phyloP scores from a whole-genome alignment of 495 filamentous ascomycete species.

The Stereocaulon alpinum region DNA sequence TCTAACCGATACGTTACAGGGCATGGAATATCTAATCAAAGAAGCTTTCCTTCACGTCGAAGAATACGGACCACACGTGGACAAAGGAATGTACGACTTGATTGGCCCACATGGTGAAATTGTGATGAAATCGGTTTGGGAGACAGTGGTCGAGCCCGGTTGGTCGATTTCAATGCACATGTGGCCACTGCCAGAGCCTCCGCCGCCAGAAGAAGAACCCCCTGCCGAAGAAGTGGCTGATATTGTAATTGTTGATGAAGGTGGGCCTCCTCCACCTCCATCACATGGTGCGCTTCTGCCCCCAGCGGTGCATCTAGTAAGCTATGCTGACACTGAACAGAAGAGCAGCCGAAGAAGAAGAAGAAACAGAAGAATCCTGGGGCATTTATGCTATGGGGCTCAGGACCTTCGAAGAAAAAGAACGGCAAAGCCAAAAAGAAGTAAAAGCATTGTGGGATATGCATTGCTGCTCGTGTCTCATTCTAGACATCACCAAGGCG shows the following conservation, averaged over 20 bases:
- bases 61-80: slow-evolving; percentile 70
- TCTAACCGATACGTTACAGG: slow-evolving; percentile 35
- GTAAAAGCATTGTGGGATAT: neutral
- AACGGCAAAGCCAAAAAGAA: slow-evolving; percentile 19
- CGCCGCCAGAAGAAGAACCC: slow-evolving; percentile 32
- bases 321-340: slow-evolving; percentile 3
- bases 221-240: slow-evolving; percentile 25
- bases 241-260: slow-evolving; percentile 19
- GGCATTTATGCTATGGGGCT: slow-evolving; percentile 16
- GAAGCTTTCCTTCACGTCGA: slow-evolving; percentile 83
- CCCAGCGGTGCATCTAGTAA: neutral
- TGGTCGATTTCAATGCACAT: slow-evolving; percentile 93
- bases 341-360: slow-evolving; percentile 17
- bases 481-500: neutral
- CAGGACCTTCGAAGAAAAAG: slow-evolving; percentile 12
- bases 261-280: slow-evolving; percentile 22
- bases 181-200: slow-evolving; percentile 77
- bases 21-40: slow-evolving; percentile 77
- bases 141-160: slow-evolving; percentile 73
- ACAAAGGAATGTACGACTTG: slow-evolving; percentile 76
- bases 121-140: slow-evolving; percentile 80
- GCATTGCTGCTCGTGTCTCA: neutral
- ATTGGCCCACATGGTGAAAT: slow-evolving; percentile 77
- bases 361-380: slow-evolving; percentile 1
- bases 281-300: slow-evolving; percentile 13